These are phyloP conservation scores for Glomus cerebriforme DNA, from an alignment of 192 early-diverging fungal species.

Conservation along the genomic window DNA sequence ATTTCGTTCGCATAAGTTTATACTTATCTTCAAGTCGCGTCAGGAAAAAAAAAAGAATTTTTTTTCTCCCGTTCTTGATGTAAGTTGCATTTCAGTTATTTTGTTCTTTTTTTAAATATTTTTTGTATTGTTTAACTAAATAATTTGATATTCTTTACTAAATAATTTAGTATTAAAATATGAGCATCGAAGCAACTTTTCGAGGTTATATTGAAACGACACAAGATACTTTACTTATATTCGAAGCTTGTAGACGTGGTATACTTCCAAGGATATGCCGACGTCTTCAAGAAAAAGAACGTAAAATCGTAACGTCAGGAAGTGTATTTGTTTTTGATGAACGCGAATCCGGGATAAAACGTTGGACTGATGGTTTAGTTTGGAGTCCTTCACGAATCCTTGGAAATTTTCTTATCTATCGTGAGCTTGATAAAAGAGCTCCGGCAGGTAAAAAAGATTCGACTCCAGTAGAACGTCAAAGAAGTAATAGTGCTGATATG, in stretches of 20 bases:
- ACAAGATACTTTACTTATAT: slow-evolving; percentile 75
- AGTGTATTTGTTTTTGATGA: slow-evolving; percentile 88
- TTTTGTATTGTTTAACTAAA: not conserved
- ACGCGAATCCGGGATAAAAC: slow-evolving; percentile 78
- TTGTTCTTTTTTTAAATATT: not conserved
- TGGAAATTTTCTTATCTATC: slow-evolving; percentile 81
- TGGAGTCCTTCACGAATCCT: slow-evolving; percentile 86
- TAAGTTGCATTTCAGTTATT: not conserved
- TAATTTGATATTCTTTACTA: not conserved
- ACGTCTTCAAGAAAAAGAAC: slow-evolving; percentile 74
- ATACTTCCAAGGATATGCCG: slow-evolving; percentile 67
- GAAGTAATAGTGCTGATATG: slow-evolving; percentile 35
- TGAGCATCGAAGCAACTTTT: slow-evolving; percentile 59
- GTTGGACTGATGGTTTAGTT: slow-evolving; percentile 83
- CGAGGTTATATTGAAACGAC: slow-evolving; percentile 73
- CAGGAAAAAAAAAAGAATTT: not conserved
- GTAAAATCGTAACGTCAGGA: slow-evolving; percentile 70
- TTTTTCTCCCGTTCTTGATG: not conserved
- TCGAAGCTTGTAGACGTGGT: slow-evolving; percentile 75
- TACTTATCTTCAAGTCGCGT: slow-evolving; percentile 8
- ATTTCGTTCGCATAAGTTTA: not conserved
- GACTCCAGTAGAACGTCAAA: slow-evolving; percentile 36
- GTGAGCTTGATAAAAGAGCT: slow-evolving; percentile 62
- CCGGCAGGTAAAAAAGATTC: slow-evolving; percentile 54
- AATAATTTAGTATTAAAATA: not conserved